Conservation (phyloP, 768 basidiomycete species). For the Lactarius pseudohatsudake region DNA sequence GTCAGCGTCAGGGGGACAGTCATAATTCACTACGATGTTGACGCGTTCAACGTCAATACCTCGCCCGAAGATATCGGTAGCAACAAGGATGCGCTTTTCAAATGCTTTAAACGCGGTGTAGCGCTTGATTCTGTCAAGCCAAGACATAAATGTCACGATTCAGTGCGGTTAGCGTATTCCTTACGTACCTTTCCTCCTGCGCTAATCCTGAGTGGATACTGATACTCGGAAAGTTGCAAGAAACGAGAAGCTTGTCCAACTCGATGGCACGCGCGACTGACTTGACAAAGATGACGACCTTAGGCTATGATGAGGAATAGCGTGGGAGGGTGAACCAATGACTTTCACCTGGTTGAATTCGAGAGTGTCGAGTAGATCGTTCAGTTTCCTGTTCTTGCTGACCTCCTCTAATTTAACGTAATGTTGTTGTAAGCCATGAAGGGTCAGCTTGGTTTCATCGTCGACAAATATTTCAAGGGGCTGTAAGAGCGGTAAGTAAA, state of each 20-base stretch:
- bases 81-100: conserved; percentile 98
- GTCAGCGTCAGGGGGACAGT: conserved; percentile 95
- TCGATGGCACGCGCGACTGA: conserved; percentile 96
- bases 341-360: conserved; percentile 93
- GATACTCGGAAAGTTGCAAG: conserved; percentile 98
- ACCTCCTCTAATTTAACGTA: conserved; percentile 96
- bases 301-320: neutral
- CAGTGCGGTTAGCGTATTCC: neutral
- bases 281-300: conserved; percentile 99
- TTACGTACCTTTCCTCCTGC: conserved; percentile 90
- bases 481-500: conserved; percentile 42
- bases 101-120: conserved; percentile 99
- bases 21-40: conserved; percentile 99
- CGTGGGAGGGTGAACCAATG: neutral
- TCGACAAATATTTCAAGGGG: conserved; percentile 99
- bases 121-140: conserved; percentile 69
- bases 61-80: conserved; percentile 98
- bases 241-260: conserved; percentile 91
- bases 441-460: conserved; percentile 96
- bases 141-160: neutral
- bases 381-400: conserved; percentile 95
- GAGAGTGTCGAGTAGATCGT: conserved; percentile 90
- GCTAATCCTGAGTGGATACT: conserved; percentile 92
- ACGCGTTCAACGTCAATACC: conserved; percentile 99
- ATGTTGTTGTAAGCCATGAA: conserved; percentile 98